Evolutionary conservation across 108 stramenopile species (phyloP).

Genomic region (Fragilaria crotonensis): DNA sequence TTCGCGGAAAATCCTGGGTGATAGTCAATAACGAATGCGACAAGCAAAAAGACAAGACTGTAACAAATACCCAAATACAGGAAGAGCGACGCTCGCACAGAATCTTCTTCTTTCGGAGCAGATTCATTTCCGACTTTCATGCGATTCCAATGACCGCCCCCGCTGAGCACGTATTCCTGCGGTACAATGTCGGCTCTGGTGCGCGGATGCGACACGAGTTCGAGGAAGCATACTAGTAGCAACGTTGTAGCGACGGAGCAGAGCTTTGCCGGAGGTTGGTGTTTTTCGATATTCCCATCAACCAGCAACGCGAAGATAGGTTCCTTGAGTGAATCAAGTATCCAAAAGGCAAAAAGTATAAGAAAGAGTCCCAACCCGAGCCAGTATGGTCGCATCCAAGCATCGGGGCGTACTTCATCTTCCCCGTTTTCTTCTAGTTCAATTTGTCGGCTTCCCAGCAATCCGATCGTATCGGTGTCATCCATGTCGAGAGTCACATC

Average conservation of each 20-base stretch:
- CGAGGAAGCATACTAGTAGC: slow-evolving; percentile 58
- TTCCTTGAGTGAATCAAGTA: slow-evolving; percentile 91
- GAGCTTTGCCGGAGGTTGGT: slow-evolving; percentile 89
- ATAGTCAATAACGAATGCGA: not conserved
- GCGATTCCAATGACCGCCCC: slow-evolving; percentile 33
- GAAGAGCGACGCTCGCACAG: slow-evolving; percentile 47
- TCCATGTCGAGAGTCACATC: not conserved
- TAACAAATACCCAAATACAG: slow-evolving; percentile 60
- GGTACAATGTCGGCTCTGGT: slow-evolving; percentile 30
- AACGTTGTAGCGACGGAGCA: slow-evolving; percentile 62
- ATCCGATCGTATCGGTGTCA: slow-evolving; percentile 1
- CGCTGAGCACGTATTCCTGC: slow-evolving; percentile 28
- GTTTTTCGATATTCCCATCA: slow-evolving; percentile 68
- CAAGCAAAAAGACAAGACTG: slow-evolving; percentile 32
- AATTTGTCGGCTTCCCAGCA: not conserved
- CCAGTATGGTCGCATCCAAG: slow-evolving; percentile 50
- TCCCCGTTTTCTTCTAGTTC: not conserved
- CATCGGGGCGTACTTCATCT: not conserved
- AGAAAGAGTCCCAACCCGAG: slow-evolving; percentile 36
- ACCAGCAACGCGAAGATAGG: slow-evolving; percentile 81
- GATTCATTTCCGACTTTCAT: slow-evolving; percentile 12
- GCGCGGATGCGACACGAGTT: slow-evolving; percentile 35
- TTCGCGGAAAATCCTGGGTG: not conserved
- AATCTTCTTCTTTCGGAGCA: slow-evolving; percentile 12
- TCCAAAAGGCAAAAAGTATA: slow-evolving; percentile 66